Percentiles rank a stretch among this genome's conserved stretches.
These are phyloP conservation scores for Ceratocystis ficicola DNA, from an alignment of 2,329 filamentous ascomycete genomes.

Conservation along the genomic window DNA sequence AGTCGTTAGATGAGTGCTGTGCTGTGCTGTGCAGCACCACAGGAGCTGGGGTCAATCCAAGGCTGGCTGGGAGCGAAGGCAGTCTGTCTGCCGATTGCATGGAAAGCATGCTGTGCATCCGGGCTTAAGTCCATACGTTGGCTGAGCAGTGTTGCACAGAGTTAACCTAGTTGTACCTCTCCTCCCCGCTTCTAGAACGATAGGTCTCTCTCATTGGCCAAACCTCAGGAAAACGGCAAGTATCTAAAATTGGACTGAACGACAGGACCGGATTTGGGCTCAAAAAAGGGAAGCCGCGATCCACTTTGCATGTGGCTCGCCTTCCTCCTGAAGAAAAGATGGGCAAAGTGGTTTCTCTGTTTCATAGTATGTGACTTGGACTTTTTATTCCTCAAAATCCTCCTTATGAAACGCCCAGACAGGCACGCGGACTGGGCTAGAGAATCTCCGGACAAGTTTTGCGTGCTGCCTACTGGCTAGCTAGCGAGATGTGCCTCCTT, in stretches of 20 bases:
- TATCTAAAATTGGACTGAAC: not conserved
- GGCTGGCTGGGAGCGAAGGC: not conserved
- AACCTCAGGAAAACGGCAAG: not conserved
- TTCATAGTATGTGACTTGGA: not conserved
- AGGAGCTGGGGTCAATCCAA: not conserved
- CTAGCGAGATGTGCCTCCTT: no score
- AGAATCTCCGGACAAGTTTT: not conserved
- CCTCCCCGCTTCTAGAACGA: not conserved
- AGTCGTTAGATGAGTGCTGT: not conserved
- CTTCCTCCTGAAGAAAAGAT: constrained; percentile 10
- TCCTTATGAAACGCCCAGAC: no score
- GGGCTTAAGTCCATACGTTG: not conserved
- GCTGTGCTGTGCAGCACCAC: not conserved
- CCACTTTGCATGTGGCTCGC: not conserved
- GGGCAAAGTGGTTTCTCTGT: constrained; percentile 6
- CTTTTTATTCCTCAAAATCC: not conserved
- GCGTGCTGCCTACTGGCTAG: no score
- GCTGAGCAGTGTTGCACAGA: constrained; percentile 3
- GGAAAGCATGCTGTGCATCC: not conserved
- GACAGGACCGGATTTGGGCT: not conserved
- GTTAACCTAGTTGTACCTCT: not conserved
- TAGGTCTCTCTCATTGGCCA: not conserved
- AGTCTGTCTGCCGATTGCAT: not conserved
- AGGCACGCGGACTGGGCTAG: not conserved
- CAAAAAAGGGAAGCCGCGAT: not conserved